Conservation (phyloP, 1,284 basidiomycete species). For the Heterobasidion parviporum region DNA sequence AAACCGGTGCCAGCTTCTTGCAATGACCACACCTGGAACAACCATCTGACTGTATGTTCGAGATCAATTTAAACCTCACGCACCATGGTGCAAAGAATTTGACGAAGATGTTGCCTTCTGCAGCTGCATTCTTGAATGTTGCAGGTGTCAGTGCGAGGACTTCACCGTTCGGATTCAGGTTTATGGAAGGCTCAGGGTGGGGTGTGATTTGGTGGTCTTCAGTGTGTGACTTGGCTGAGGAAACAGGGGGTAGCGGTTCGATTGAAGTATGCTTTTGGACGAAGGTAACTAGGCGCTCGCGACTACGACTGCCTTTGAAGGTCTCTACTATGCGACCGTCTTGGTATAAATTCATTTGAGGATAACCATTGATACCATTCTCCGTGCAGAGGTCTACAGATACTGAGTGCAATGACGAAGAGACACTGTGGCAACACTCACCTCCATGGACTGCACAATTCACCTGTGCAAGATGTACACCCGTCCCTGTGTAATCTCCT, state of each 20-base stretch:
- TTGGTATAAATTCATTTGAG: constrained; percentile 70
- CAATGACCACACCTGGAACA: constrained; percentile 74
- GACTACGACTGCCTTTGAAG: constrained; percentile 47
- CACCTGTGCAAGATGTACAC: constrained; percentile 76
- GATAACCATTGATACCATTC: constrained; percentile 70
- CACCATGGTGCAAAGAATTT: constrained; percentile 92
- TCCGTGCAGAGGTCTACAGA: constrained; percentile 67
- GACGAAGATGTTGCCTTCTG: constrained; percentile 66
- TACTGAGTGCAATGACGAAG: not conserved
- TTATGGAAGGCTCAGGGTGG: constrained; percentile 11
- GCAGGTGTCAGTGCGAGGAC: constrained; percentile 47
- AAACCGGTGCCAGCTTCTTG: constrained; percentile 80
- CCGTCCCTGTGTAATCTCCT: constrained; percentile 47
- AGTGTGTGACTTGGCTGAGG: constrained; percentile 11
- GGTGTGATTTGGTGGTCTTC: constrained; percentile 9
- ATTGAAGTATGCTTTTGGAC: constrained; percentile 30
- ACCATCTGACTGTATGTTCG: not conserved
- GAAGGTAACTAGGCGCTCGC: constrained; percentile 42
- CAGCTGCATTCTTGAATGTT: constrained; percentile 42
- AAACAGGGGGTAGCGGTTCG: constrained; percentile 9
- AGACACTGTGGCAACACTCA: constrained; percentile 27
- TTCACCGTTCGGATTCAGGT: constrained; percentile 53
- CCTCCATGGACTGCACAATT: constrained; percentile 82
- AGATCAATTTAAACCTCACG: constrained; percentile 8
- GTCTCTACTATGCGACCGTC: constrained; percentile 56